Evolutionary conservation across 1,284 basidiomycete species (phyloP), one percentile per base, ranked within the genome.

Genomic region (Sporisorium scitamineum): DNA sequence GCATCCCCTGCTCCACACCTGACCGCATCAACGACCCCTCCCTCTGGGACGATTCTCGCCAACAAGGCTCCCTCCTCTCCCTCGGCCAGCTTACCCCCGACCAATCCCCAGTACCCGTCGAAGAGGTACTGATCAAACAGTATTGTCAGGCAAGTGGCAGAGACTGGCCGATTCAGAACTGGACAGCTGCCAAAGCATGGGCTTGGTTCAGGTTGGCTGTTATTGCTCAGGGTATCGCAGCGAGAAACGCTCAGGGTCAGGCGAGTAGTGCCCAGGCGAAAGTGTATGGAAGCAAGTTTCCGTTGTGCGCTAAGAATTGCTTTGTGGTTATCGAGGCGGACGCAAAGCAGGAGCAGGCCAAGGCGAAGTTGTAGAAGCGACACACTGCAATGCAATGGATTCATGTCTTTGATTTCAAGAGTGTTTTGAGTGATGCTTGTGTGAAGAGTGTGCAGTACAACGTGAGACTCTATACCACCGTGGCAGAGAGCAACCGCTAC

Each of bases 181-280:
- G 94, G 90, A 85, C 88, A 7, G 94, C 93, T 69, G 92, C 90
- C 14, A 89, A 91, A 20, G 94, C 93, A 70, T 96, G 94, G 92
- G 93, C 93, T 88, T 87, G 95, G 53, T 94, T 95, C 87, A 88
- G 94, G 56, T 92, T 94, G 41, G 90, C 94, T 0, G 90, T 98
- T 68, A 97, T 97, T 78, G 88, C 90, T 0, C 95, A 98, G 86
- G 95, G 95, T 3, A 96, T 98, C 68, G 94, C 95, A 1, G 95
- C 96, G 5, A 90, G 96, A 16, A 90, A 90, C 55, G 93, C 93
- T 0, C 88, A 91, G 51, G 90, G 93, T 9, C 94, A 96, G 86
- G 94, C 94, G 0, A 94, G 91, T 80, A 94, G 92, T 0, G 94
- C 94, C 70, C 87, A 81, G 32, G 81, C 81, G 4, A 68, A 76